These are phyloP conservation scores for Xylariaceae sp. DNA, from an alignment of 2,329 filamentous ascomycete genomes.

Conservation along the genomic window DNA sequence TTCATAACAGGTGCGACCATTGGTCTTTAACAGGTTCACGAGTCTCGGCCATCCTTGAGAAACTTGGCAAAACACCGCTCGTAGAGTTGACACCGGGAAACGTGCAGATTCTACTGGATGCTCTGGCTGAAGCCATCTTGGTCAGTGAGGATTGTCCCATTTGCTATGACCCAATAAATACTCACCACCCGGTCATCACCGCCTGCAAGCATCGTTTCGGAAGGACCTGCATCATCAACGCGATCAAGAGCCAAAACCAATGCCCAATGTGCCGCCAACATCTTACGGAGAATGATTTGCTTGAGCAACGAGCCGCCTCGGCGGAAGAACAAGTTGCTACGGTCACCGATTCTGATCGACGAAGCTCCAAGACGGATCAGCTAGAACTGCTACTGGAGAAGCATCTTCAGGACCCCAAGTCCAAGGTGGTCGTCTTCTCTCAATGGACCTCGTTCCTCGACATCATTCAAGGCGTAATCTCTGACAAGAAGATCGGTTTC, in stretches of 20 bases:
- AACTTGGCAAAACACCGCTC: slow-evolving; percentile 62
- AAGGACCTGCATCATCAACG: slow-evolving; percentile 64
- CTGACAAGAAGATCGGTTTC: slow-evolving; percentile 54
- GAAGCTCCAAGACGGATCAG: slow-evolving; percentile 78
- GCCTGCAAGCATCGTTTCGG: slow-evolving; percentile 81
- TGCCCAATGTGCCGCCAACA: slow-evolving; percentile 79
- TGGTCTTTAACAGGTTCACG: slow-evolving; percentile 76
- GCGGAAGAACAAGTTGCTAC: slow-evolving; percentile 29
- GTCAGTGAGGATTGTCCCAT: slow-evolving; percentile 78
- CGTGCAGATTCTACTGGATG: slow-evolving; percentile 62
- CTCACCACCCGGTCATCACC: slow-evolving; percentile 67
- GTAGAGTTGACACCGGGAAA: slow-evolving; percentile 71
- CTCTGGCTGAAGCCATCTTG: slow-evolving; percentile 72
- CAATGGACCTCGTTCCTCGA: slow-evolving; percentile 74
- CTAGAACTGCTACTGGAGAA: slow-evolving; percentile 70
- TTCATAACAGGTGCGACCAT: slow-evolving; percentile 63
- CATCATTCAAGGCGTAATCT: slow-evolving; percentile 64
- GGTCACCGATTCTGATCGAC: slow-evolving; percentile 52
- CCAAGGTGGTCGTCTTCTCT: slow-evolving; percentile 69
- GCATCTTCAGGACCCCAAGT: slow-evolving; percentile 56
- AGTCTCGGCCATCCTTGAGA: slow-evolving; percentile 63
- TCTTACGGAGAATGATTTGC: slow-evolving; percentile 53
- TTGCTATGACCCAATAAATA: slow-evolving; percentile 66
- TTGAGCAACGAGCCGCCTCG: slow-evolving; percentile 59
- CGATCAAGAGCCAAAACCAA: slow-evolving; percentile 69